A percentile compares a stretch with the other conserved stretches of the same genome.
These are phyloP conservation scores for Odontarrhena argentea DNA, from an alignment of 345 rosid species.

Conservation along the genomic window DNA sequence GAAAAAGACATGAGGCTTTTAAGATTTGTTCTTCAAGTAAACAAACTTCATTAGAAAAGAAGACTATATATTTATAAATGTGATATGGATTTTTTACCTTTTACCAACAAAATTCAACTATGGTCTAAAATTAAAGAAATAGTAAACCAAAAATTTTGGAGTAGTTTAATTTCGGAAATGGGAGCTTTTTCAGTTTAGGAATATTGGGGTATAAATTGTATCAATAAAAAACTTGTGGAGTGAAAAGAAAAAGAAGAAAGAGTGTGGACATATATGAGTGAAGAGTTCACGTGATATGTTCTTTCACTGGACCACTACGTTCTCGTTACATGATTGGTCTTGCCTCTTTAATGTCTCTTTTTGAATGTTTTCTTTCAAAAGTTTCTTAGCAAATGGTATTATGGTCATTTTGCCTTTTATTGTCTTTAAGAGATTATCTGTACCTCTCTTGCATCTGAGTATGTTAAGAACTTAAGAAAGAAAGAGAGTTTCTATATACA, in stretches of 20 bases:
- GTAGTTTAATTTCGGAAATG: neutral
- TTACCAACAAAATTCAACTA: no score
- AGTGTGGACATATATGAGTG: constrained; percentile 38
- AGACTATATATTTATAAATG: no score
- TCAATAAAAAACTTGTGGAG: neutral
- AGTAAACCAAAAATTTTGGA: neutral
- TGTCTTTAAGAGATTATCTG: no score
- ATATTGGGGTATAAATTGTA: neutral
- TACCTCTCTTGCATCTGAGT: no score
- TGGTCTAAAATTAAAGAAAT: neutral
- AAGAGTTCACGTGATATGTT: constrained; percentile 62
- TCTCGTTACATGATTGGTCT: constrained; percentile 48
- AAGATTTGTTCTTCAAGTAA: no score
- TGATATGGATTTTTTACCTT: no score
- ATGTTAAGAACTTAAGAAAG: no score
- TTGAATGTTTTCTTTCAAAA: neutral
- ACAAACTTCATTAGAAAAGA: no score
- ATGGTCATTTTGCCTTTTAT: neutral
- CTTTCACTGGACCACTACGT: constrained; percentile 51
- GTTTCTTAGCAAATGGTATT: constrained; percentile 24
- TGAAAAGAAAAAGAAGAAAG: constrained; percentile 11
- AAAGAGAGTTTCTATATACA: no score
- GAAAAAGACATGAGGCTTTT: neutral
- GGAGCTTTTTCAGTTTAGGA: neutral
- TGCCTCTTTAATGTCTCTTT: neutral